Evolutionary conservation across 176 grass and related monocot genomes (phyloP), one percentile per base, ranked within the genome.

Genomic region (Oryza longistaminata): DNA sequence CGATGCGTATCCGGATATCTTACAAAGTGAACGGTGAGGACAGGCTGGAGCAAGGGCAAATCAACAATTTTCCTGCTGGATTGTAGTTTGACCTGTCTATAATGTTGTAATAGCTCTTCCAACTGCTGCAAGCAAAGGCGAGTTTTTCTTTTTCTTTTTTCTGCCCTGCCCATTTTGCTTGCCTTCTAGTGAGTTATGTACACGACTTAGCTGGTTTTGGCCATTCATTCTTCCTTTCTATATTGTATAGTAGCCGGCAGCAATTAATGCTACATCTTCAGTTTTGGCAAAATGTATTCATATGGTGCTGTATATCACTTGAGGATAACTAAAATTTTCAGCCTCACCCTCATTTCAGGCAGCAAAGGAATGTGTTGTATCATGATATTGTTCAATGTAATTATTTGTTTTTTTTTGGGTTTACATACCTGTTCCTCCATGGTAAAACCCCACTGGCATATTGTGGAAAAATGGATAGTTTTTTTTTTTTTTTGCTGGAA

Each of bases 1-100:
- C 88, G 0, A 94, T 99, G 97, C 90, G 97, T 12, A 80, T 94
- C 82, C 89, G 97, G 64, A 85, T 99, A n/a, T 93, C 88, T 58
- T 99, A 99, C 85, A 96, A 96, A 90, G 84, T 96, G 35, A 94
- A 96, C 34, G 86, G 91, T 17, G 83, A 94, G 85, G 97, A 94
- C 35, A 96, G 88, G 80, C 82, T 94, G 79, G 97, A 99, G 43
- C 93, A 96, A 94, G 97, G 93, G 55, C 97, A 96, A 77, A 85
- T 99, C 84, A 99, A 68, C 82, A 96, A 96, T 79, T 96, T 99
- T 50, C 97, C 97, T 67, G 14, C 90, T 44, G 92, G 93, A 44
- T 88, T 99, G 83, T 99, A 93, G 89, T 75, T 72, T 71, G 53
- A 85, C 78, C 50, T 64, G 60, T 82, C 15, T 65, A 66, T 74